phyloP scores from a whole-genome alignment of 371 early-diverging fungal genomes.

The Apophysomyces variabilis region DNA sequence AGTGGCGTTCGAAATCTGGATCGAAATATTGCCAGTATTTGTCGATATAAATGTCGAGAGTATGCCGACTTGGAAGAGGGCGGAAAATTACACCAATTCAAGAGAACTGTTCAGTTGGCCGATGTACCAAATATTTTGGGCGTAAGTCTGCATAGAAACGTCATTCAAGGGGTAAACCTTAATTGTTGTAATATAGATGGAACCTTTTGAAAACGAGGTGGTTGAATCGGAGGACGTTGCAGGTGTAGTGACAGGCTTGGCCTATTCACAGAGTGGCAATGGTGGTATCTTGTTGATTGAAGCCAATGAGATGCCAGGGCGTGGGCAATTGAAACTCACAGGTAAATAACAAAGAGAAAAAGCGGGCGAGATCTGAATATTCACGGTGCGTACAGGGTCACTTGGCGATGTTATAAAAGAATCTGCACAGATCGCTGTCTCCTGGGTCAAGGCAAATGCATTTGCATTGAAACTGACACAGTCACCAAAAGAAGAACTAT shows the following conservation, averaged over 20 bases:
- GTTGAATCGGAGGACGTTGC: slow-evolving; percentile 62
- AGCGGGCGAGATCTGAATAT: neutral
- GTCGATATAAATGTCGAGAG: slow-evolving; percentile 75
- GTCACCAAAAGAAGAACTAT: slow-evolving; percentile 39
- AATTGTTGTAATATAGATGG: slow-evolving; percentile 34
- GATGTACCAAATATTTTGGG: slow-evolving; percentile 70
- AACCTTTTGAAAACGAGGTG: slow-evolving; percentile 66
- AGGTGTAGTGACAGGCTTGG: slow-evolving; percentile 85
- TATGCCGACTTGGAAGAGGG: slow-evolving; percentile 52
- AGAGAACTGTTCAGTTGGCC: slow-evolving; percentile 22
- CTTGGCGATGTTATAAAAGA: slow-evolving; percentile 89
- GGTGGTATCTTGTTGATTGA: slow-evolving; percentile 84
- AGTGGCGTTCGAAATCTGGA: slow-evolving; percentile 84
- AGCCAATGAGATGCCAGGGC: slow-evolving; percentile 78
- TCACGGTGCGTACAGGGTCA: slow-evolving; percentile 52
- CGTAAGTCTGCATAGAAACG: slow-evolving; percentile 20
- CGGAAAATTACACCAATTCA: slow-evolving; percentile 17
- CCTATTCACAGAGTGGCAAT: slow-evolving; percentile 79
- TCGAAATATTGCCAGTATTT: slow-evolving; percentile 71
- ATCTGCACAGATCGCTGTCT: slow-evolving; percentile 79
- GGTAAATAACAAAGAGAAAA: slow-evolving; percentile 32
- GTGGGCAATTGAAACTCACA: slow-evolving; percentile 70
- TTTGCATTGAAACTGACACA: slow-evolving; percentile 59
- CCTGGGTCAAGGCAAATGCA: slow-evolving; percentile 82
- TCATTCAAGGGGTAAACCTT: neutral